Base-by-base conservation (phyloP, 2,329 filamentous ascomycete species). In the Aspergillus sp. region DNA sequence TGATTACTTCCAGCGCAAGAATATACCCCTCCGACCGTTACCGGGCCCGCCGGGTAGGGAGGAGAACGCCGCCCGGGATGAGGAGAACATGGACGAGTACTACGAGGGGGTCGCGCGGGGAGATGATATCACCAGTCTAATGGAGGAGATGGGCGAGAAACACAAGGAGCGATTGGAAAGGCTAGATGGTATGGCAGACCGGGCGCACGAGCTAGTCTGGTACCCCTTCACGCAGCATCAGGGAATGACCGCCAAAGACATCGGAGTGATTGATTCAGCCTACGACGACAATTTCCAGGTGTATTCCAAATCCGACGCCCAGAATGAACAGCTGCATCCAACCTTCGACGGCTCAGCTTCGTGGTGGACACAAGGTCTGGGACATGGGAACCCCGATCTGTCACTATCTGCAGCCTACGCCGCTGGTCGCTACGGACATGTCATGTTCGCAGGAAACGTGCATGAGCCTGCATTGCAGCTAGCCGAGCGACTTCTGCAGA, bases 361-460 rank as follows among this genome's bases (percentile, higher is more conserved):
- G 0, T 94, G 89, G 88, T 94, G 89, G 88, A 94, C 88, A 0
- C 89, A 94, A 66, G 88, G 88, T 2, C 76, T 94, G 0, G 88
- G 89, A 1, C 89, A 94, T 55, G 85, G 83, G 5, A 90, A 88
- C 56, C 80, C 87, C 0, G 70, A 76, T 0, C 73, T 94, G 1
- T 80, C 86, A 0, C 77, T 93, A 1, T 82, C 86, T 0, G 87
- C 88, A 2, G 86, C 88, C 0, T 84, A 93, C 60, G 88, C 89
- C 0, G 86, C 88, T 1, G 88, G 88, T 6, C 78, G 88, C 23
- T 94, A 93, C 60, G 88, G 88, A 0, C 88, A 94, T 65, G 86
- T 93, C 55, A 93, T 94, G 85, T 93, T 94, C 60, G 86, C 87
- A 0, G 83, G 83, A 7, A 82, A 85, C 0, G 78, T 90, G n/a